Evolutionary conservation across 305 asterid genomes (phyloP), one percentile per base, ranked within the genome.

Genomic region (Plantago coronopus): DNA sequence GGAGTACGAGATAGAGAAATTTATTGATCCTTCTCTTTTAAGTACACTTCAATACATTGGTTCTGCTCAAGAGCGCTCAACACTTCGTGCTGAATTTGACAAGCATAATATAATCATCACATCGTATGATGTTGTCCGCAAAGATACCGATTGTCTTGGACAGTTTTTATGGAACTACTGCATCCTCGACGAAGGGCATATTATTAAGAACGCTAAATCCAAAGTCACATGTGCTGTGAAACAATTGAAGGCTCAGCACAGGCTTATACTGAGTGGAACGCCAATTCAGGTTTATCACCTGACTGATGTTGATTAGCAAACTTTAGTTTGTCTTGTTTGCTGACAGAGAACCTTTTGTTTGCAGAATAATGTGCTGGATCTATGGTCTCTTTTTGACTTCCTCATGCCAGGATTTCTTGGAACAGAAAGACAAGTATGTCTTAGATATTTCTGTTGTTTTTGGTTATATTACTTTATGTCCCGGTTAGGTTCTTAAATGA

Each of bases 341-440:
- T 69, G 70, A 71, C 70, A 42, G 63, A 72, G 63, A 72, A 38
- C 69, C 66, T 73, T 66, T 67, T 48, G 49, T 62, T 72, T 85
- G 93, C 99, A 94, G 99, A 94, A 94, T 63, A 94, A 94, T 67
- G 97, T 94, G 61, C 78, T 94, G 90, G 99, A 94, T 75, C 81
- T 93, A 17, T 93, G 99, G 99, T 93, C 99, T 64, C 95, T 93
- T 67, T 93, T 93, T 75, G 99, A 93, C 88, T 93, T 93, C 75
- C 97, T 93, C 65, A 93, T 93, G 96, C 99, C 99, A 27, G 99
- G 99, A 67, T 93, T 93, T 79, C 99, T 93, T 69, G 99, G 99
- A 80, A 93, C 99, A 14, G 99, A 93, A 71, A 87, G 96, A 89
- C 99, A 94, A 72, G 99, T 94, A 86, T 63, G 88, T 73, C 58